These are phyloP conservation scores for Rhodotorula sp. DNA, from an alignment of 1,284 basidiomycete genomes.

Conservation along the genomic window DNA sequence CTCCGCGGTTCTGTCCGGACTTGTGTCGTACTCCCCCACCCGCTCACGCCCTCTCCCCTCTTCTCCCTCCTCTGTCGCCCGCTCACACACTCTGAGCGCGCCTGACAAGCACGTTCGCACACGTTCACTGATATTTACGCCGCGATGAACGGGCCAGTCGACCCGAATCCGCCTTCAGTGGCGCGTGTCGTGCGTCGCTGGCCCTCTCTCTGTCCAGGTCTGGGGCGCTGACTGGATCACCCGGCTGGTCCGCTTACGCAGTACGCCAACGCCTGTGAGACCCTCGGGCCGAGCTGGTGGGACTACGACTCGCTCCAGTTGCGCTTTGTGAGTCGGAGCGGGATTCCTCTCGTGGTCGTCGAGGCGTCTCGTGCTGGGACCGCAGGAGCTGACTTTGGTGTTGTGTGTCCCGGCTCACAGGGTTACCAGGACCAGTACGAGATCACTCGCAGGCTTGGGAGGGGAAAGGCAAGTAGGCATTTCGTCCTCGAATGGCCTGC, in stretches of 20 bases:
- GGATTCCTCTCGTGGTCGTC: no score
- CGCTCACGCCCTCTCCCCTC: background rate
- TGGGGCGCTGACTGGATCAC: no score
- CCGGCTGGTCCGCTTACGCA: background rate
- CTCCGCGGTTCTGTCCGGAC: background rate
- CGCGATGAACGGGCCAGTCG: background rate
- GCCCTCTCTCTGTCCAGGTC: background rate
- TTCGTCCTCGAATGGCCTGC: background rate
- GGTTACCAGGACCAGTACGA: constrained; percentile 90
- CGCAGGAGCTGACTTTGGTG: background rate
- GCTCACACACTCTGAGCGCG: background rate
- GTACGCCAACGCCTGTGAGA: constrained; percentile 61
- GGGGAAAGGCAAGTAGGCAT: constrained; percentile 63
- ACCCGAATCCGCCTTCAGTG: constrained; percentile 3
- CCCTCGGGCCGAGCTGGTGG: constrained; percentile 60
- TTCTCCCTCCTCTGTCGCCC: background rate
- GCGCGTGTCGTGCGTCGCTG: background rate
- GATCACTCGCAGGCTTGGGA: constrained; percentile 92
- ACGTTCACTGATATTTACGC: background rate
- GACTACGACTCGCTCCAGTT: constrained; percentile 83
- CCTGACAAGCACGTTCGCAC: no score
- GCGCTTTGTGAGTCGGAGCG: constrained; percentile 65
- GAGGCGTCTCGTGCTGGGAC: background rate
- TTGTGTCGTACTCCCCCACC: background rate
- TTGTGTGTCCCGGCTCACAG: constrained; percentile 9